Evolutionary conservation across 129 eudicot genomes (phyloP).

Genomic region (Kitagawia praeruptora): DNA sequence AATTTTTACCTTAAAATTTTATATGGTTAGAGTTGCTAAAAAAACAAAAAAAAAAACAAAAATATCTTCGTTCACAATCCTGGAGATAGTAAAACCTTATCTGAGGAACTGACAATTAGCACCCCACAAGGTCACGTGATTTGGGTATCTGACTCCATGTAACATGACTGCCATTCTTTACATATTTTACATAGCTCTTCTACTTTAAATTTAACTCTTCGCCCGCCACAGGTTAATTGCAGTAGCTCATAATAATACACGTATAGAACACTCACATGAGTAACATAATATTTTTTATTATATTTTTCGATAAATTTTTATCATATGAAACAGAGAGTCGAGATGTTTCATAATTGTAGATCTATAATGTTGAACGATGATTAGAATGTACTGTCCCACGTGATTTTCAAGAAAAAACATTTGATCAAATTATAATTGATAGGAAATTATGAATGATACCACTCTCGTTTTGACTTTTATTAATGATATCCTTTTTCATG

Average conservation of each 20-base stretch:
- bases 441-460: too few species aligned
- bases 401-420: neutral
- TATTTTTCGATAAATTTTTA: neutral
- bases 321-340: neutral
- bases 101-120: neutral
- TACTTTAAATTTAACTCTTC: neutral
- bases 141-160: neutral
- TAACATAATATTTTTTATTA: neutral
- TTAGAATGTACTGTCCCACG: neutral
- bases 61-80: too few species aligned
- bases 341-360: neutral
- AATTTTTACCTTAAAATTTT: too few species aligned
- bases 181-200: neutral
- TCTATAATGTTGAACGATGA: neutral
- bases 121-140: slow-evolving; percentile 5
- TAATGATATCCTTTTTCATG: too few species aligned
- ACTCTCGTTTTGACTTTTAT: too few species aligned
- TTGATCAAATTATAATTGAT: neutral
- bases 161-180: neutral
- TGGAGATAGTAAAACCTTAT: neutral
- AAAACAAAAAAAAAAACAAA: too few species aligned
- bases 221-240: neutral
- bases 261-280: neutral
- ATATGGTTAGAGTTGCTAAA: too few species aligned
- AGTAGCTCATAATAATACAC: neutral